phyloP scores from a whole-genome alignment of 2,329 filamentous ascomycete genomes.

The Aspergillus chevalieri region DNA sequence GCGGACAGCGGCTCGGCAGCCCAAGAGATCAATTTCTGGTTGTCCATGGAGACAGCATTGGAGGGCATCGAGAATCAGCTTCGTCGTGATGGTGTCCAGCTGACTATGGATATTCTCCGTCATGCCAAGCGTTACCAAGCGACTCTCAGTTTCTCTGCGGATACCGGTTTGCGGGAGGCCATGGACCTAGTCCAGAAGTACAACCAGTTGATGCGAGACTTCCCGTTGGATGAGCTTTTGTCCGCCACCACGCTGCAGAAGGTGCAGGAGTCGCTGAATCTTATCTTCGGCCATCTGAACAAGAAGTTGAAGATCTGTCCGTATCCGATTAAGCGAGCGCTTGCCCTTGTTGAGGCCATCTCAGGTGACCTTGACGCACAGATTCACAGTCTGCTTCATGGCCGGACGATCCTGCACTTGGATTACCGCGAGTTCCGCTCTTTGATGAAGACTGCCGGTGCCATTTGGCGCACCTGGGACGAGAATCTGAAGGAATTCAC shows the following conservation, averaged over 20 bases:
- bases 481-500: slow-evolving; percentile 97
- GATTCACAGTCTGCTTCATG: slow-evolving; percentile 77
- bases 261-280: slow-evolving; percentile 77
- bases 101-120: slow-evolving; percentile 92
- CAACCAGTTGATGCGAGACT: slow-evolving; percentile 97
- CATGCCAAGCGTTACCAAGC: slow-evolving; percentile 97
- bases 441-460: slow-evolving; percentile 75
- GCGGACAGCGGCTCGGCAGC: slow-evolving; percentile 72
- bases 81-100: slow-evolving; percentile 74
- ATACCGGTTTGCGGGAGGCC: slow-evolving; percentile 92
- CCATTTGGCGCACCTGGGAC: slow-evolving; percentile 90
- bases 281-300: slow-evolving; percentile 92
- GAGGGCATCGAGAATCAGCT: slow-evolving; percentile 89
- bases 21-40: slow-evolving; percentile 98
- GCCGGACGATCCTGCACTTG: slow-evolving; percentile 81
- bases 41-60: slow-evolving; percentile 90
- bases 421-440: slow-evolving; percentile 85
- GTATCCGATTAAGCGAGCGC: slow-evolving; percentile 84
- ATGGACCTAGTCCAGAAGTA: slow-evolving; percentile 97
- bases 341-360: slow-evolving; percentile 94
- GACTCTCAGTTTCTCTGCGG: slow-evolving; percentile 91
- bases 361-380: slow-evolving; percentile 85
- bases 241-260: slow-evolving; percentile 86
- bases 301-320: slow-evolving; percentile 96
- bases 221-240: slow-evolving; percentile 87